Evolutionary conservation across 2,329 filamentous ascomycete genomes (phyloP).

Genomic region (Alternaria sp.): DNA sequence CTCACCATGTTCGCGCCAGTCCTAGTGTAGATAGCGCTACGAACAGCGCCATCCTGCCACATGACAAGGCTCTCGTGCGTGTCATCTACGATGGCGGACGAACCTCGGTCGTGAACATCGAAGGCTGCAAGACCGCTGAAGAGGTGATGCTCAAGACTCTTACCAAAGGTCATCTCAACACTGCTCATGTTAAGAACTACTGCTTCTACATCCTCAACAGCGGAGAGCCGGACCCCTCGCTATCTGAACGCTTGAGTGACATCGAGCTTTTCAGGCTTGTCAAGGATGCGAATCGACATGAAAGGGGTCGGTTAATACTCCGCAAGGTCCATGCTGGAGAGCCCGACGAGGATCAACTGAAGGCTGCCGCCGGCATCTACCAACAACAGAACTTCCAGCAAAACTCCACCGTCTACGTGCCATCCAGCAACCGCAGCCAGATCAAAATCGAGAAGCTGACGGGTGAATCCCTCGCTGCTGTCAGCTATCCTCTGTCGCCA

Average conservation of each 20-base stretch:
- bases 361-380: slow-evolving; percentile 87
- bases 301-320: slow-evolving; percentile 89
- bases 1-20: slow-evolving; percentile 78
- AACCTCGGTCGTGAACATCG: slow-evolving; percentile 93
- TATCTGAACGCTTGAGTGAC: slow-evolving; percentile 85
- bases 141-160: slow-evolving; percentile 91
- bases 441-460: slow-evolving; percentile 89
- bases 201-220: slow-evolving; percentile 95
- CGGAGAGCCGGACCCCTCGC: slow-evolving; percentile 79
- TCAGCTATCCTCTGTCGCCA: slow-evolving; percentile 88
- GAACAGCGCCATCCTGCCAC: slow-evolving; percentile 80
- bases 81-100: slow-evolving; percentile 92
- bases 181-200: slow-evolving; percentile 92
- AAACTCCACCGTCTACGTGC: slow-evolving; percentile 67
- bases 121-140: slow-evolving; percentile 88
- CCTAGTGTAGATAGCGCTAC: slow-evolving; percentile 83
- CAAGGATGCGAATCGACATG: slow-evolving; percentile 82
- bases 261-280: slow-evolving; percentile 91
- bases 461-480: slow-evolving; percentile 85
- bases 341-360: slow-evolving; percentile 85
- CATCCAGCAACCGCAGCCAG: slow-evolving; percentile 78
- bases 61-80: slow-evolving; percentile 87
- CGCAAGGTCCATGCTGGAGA: slow-evolving; percentile 92
- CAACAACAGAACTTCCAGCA: slow-evolving; percentile 81
- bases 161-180: slow-evolving; percentile 85